phyloP scores from a whole-genome alignment of 495 filamentous ascomycete genomes.

The Bombardia bombarda region DNA sequence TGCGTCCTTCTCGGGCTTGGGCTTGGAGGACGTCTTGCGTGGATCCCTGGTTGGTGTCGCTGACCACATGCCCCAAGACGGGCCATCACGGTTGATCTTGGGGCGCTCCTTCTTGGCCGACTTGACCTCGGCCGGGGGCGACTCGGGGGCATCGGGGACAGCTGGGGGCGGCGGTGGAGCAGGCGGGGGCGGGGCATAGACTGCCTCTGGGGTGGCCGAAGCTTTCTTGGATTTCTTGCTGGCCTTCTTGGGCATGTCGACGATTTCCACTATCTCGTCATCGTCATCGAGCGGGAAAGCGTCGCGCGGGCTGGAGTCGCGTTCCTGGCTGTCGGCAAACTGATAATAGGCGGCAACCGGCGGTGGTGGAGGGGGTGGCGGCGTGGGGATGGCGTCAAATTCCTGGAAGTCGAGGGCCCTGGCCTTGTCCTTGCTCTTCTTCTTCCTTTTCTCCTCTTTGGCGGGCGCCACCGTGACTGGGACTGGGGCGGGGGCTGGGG shows the following conservation, averaged over 20 bases:
- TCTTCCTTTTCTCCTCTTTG: constrained; percentile 19
- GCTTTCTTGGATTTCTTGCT: constrained; percentile 24
- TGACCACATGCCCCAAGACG: constrained; percentile 38
- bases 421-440: constrained; percentile 18
- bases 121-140: constrained; percentile 29
- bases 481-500: constrained; percentile 5
- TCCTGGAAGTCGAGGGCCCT: constrained; percentile 3
- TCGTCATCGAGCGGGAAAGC: constrained; percentile 37
- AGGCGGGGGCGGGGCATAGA: constrained; percentile 32
- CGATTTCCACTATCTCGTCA: constrained; percentile 38
- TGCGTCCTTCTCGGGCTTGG: constrained; percentile 23
- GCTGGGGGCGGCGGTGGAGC: constrained; percentile 39
- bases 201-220: constrained; percentile 15
- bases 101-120: constrained; percentile 38
- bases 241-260: constrained; percentile 39
- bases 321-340: constrained; percentile 26
- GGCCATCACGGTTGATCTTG: constrained; percentile 36
- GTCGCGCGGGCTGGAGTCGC: constrained; percentile 37
- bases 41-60: constrained; percentile 28
- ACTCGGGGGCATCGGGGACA: constrained; percentile 35
- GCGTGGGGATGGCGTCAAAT: constrained; percentile 9
- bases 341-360: constrained; percentile 7
- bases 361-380: constrained; percentile 11
- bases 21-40: constrained; percentile 32
- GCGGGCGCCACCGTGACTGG: constrained; percentile 5